phyloP scores from a whole-genome alignment of 202 grass and related monocot species.

The Panicum hallii region DNA sequence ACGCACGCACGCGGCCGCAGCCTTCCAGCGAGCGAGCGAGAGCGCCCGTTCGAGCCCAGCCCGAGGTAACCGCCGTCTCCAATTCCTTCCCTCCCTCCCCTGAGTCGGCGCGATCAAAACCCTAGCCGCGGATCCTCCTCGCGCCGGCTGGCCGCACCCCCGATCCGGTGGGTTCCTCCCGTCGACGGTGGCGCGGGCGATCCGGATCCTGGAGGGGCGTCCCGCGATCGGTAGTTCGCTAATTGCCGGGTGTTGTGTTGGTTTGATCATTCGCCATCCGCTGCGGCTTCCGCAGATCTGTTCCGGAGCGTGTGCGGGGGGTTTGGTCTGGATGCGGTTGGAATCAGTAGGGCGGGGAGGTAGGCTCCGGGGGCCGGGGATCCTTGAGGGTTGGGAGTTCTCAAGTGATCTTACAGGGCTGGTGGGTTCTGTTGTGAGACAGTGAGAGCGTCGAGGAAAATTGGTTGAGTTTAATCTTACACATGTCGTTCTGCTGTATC shows the following conservation, averaged over 20 bases:
- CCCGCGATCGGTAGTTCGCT: not conserved
- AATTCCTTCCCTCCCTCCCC: not conserved
- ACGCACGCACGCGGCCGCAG: not conserved
- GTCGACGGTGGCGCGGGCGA: not conserved
- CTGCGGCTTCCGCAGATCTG: conserved; percentile 6
- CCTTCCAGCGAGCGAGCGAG: not conserved
- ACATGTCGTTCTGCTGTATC: not conserved
- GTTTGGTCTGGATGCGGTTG: not conserved
- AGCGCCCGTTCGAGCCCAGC: conserved; percentile 1
- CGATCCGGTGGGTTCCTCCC: not conserved
- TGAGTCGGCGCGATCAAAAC: conserved; percentile 23
- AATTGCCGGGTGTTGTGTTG: not conserved
- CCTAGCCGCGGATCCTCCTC: conserved; percentile 21
- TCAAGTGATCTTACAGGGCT: not conserved
- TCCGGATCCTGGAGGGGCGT: not conserved
- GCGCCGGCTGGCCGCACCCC: not conserved
- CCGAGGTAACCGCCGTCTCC: conserved; percentile 17
- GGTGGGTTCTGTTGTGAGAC: not conserved
- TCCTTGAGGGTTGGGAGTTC: not conserved
- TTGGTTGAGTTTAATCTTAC: not conserved
- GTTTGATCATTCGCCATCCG: not conserved
- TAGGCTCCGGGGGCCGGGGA: not conserved
- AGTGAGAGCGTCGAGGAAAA: not conserved
- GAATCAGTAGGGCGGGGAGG: not conserved
- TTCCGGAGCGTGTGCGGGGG: not conserved